Evolutionary conservation across 805 yeast genomes (phyloP).

Genomic region (Zygosaccharomyces pseudorouxii): DNA sequence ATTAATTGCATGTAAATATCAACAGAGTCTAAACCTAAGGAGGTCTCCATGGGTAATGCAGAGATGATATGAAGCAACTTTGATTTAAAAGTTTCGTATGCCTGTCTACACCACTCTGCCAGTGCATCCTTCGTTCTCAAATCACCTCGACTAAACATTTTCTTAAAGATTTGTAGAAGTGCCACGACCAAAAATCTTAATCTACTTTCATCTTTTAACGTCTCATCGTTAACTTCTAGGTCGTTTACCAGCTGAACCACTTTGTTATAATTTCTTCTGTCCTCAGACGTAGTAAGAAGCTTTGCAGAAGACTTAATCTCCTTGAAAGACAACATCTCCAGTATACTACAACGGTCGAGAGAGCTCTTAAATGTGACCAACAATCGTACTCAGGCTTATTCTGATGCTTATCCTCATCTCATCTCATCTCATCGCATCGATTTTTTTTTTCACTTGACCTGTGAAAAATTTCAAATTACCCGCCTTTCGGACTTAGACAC

Average conservation of each 20-base stretch:
- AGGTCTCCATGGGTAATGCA: constrained; percentile 39
- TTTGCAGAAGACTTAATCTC: constrained; percentile 30
- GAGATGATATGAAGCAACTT: constrained; percentile 42
- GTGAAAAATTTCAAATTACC: constrained; percentile 9
- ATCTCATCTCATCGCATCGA: constrained; percentile 22
- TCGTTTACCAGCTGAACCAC: constrained; percentile 31
- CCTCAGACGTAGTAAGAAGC: constrained; percentile 24
- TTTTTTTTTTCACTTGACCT: not conserved
- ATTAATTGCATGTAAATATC: constrained; percentile 54
- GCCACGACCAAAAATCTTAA: constrained; percentile 31
- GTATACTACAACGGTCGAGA: not conserved
- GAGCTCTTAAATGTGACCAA: too few relatives aligned
- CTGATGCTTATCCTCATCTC: constrained; percentile 3
- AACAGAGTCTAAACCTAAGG: constrained; percentile 48
- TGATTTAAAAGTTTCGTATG: constrained; percentile 51
- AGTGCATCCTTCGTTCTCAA: constrained; percentile 33
- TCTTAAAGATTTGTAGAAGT: constrained; percentile 31
- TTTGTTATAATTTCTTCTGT: constrained; percentile 31
- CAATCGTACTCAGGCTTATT: not conserved
- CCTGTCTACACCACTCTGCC: constrained; percentile 58
- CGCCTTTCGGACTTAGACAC: not conserved
- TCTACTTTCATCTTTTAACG: constrained; percentile 14
- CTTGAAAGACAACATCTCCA: constrained; percentile 19
- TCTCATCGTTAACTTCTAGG: constrained; percentile 12
- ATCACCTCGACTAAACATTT: constrained; percentile 33